phyloP scores from a whole-genome alignment of 2,329 filamentous ascomycete species.

The Penicillium sp. region DNA sequence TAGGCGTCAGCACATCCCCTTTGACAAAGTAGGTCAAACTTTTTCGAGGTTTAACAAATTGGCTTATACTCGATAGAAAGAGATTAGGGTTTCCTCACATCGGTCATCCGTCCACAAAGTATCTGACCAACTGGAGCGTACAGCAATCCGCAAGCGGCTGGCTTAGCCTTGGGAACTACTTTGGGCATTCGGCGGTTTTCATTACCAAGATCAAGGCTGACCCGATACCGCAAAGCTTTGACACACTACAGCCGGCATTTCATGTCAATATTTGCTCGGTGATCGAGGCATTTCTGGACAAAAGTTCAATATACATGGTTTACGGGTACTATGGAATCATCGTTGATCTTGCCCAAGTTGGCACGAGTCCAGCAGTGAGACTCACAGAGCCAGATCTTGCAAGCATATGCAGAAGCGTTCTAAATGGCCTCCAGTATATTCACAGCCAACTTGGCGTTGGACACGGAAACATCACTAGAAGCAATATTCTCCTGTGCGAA shows the following conservation, averaged over 20 bases:
- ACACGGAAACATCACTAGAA: background rate
- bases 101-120: too few relatives aligned
- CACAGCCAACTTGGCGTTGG: background rate
- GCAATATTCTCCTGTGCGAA: background rate
- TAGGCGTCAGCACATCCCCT: too few relatives aligned
- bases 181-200: background rate
- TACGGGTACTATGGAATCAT: background rate
- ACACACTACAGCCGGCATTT: background rate
- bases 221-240: background rate
- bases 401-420: background rate
- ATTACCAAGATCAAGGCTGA: background rate
- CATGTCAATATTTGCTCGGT: background rate
- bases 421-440: background rate
- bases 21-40: too few relatives aligned
- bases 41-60: too few relatives aligned
- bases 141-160: too few relatives aligned
- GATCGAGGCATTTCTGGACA: background rate
- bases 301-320: background rate
- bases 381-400: background rate
- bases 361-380: background rate
- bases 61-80: too few relatives aligned
- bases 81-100: too few relatives aligned
- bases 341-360: background rate
- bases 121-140: too few relatives aligned
- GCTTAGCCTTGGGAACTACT: background rate